A percentile compares a stretch with the other conserved stretches of the same genome.
Evolutionary conservation across 2,329 filamentous ascomycete species (phyloP).

Genomic region (Colletotrichum sp.): DNA sequence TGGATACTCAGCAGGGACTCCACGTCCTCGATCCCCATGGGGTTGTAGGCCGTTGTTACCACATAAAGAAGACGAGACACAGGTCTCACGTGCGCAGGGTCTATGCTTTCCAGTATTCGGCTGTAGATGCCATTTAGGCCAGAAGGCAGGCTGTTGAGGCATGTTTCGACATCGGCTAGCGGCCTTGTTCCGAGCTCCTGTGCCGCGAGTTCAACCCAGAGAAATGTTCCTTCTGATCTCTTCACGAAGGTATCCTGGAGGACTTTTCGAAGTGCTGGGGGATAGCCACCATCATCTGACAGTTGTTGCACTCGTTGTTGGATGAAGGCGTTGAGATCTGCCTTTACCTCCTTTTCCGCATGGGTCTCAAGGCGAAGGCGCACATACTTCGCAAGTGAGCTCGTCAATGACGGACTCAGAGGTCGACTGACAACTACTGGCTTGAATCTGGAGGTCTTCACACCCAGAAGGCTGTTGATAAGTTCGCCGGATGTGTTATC

Average conservation of each 20-base stretch:
- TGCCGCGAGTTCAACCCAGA: fast-evolving
- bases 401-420: fast-evolving
- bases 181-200: fast-evolving
- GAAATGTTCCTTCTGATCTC: too few relatives aligned
- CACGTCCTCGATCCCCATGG: fast-evolving
- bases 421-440: fast-evolving
- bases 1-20: fast-evolving
- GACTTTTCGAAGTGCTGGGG: fast-evolving
- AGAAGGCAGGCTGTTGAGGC: too few relatives aligned
- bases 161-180: fast-evolving
- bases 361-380: too few relatives aligned
- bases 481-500: fast-evolving
- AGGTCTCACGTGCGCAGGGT: fast-evolving
- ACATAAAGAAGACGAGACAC: too few relatives aligned
- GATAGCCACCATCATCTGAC: too few relatives aligned
- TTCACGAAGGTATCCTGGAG: fast-evolving
- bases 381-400: fast-evolving
- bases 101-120: fast-evolving
- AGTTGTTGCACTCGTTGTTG: too few relatives aligned
- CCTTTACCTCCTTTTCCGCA: fast-evolving
- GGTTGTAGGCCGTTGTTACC: fast-evolving
- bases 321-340: fast-evolving
- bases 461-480: too few relatives aligned
- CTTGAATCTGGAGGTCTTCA: fast-evolving
- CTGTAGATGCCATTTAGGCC: too few relatives aligned